Evolutionary conservation across 768 basidiomycete species (phyloP), one percentile per base, ranked within the genome.

Genomic region (Daedaleopsis nitida): DNA sequence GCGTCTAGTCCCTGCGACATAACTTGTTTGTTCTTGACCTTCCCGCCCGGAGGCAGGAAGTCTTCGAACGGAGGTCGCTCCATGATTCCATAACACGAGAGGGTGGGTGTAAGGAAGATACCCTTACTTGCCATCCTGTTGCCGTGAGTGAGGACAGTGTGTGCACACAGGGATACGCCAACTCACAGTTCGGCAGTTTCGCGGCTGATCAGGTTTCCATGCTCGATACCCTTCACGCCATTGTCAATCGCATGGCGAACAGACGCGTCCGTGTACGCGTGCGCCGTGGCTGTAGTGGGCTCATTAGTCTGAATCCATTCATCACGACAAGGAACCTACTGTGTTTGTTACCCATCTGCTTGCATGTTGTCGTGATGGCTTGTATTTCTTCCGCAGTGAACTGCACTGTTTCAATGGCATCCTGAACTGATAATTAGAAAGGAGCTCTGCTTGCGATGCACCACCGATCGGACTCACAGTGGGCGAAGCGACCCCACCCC

Each of bases 161-260:
- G 19, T 39, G 35, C 27, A 12, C 19, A 37, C 11, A 50, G n/a
- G 34, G n/a, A 51, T 32, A 35, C 21, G 21, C 23, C 17, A 48
- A 64, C 69, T n/a, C 34, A 72, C 77, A 74, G 60, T 38, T 74
- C 65, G 0, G 78, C 78, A 5, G 79, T 80, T 11, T 71, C 62
- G 9, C 65, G 38, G 52, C 78, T 77, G 14, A 81, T 71, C 11
- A 81, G 68, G 63, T 81, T 81, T 5, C 80, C 80, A 56, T 81
- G 80, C 58, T 81, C 80, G 51, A 81, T 81, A 4, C 78, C 79
- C 12, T 57, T 63, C 6, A 80, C 75, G 11, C 80, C 79, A 52
- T 78, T 79, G n/a, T 77, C 73, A 38, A 81, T 73, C 0, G 80
- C 78, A 52, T 81, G 80, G 1, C 72, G 67, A 59, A 81, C 78